Percentiles rank a stretch among this genome's conserved stretches.
Conservation (phyloP, 306 rosid genomes). For the Potentilla sterilis region DNA sequence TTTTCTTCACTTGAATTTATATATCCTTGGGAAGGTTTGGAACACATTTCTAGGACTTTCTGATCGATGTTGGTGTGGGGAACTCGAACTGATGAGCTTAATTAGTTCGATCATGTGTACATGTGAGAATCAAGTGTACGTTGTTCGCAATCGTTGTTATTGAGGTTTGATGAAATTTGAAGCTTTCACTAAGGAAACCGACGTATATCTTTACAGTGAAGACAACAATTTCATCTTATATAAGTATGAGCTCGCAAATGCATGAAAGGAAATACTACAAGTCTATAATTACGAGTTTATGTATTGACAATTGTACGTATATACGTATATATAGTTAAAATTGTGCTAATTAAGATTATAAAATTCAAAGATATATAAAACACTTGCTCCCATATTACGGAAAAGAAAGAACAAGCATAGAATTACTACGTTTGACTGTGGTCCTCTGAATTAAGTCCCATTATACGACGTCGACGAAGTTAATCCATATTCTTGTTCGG, state of each 20-base stretch:
- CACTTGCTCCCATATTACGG: not conserved
- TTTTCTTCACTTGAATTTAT: slow-evolving; percentile 3
- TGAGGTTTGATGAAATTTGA: not conserved
- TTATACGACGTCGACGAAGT: slow-evolving; percentile 5
- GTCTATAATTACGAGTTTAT: too few species aligned
- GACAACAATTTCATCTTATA: not conserved
- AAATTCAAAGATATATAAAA: not conserved
- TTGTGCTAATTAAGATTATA: not conserved
- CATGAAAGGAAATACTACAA: not conserved
- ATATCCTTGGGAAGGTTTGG: not conserved
- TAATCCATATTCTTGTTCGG: not conserved
- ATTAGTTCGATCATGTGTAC: not conserved
- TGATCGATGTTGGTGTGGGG: not conserved
- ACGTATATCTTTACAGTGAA: not conserved
- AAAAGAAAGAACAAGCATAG: not conserved
- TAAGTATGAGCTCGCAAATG: not conserved
- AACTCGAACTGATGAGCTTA: not conserved
- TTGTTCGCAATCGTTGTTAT: not conserved
- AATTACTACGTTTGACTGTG: slow-evolving; percentile 4
- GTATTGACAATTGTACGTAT: too few species aligned
- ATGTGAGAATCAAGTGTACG: not conserved
- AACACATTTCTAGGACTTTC: slow-evolving; percentile 18
- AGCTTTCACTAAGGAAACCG: not conserved
- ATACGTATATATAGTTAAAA: not conserved
- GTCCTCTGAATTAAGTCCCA: not conserved